A percentile compares a stretch with the other conserved stretches of the same genome.
Evolutionary conservation across 1,284 basidiomycete genomes (phyloP).

Genomic region (Cutaneotrichosporon daszewskae): DNA sequence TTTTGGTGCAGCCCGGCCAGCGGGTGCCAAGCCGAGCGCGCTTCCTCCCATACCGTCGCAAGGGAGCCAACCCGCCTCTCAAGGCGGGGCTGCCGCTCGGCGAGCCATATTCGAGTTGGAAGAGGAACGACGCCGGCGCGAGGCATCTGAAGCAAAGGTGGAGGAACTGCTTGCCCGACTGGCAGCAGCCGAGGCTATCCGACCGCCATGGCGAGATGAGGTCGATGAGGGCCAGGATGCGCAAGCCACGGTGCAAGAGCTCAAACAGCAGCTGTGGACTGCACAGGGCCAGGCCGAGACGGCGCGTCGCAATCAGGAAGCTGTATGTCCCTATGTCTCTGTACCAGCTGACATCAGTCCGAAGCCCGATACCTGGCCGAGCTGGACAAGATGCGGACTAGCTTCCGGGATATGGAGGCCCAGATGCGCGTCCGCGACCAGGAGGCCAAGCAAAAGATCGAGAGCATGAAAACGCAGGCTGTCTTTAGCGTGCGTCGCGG

Average conservation of each 20-base stretch:
- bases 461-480: slow-evolving; percentile 39
- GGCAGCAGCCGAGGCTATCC: background rate
- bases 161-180: slow-evolving; percentile 5
- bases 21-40: background rate
- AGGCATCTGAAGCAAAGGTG: slow-evolving; percentile 8
- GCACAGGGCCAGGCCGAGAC: slow-evolving; percentile 34
- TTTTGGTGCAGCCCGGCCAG: background rate
- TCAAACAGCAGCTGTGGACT: slow-evolving; percentile 29
- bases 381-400: slow-evolving; percentile 18
- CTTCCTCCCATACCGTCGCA: slow-evolving; percentile 34
- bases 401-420: slow-evolving; percentile 27
- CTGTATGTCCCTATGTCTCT: slow-evolving; percentile 22
- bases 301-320: slow-evolving; percentile 26
- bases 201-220: slow-evolving; percentile 4
- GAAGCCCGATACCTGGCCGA: slow-evolving; percentile 15
- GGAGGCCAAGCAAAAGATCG: slow-evolving; percentile 41
- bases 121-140: slow-evolving; percentile 26
- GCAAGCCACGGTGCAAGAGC: background rate
- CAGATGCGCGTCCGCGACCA: slow-evolving; percentile 26
- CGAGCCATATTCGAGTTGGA: slow-evolving; percentile 31
- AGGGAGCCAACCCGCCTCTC: slow-evolving; percentile 14
- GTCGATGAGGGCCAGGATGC: background rate
- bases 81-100: slow-evolving; percentile 30
- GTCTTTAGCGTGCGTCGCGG: slow-evolving; percentile 33
- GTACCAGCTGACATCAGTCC: slow-evolving; percentile 3